Evolutionary conservation across 2,329 filamentous ascomycete species (phyloP).

Genomic region (Colletotrichum scovillei): DNA sequence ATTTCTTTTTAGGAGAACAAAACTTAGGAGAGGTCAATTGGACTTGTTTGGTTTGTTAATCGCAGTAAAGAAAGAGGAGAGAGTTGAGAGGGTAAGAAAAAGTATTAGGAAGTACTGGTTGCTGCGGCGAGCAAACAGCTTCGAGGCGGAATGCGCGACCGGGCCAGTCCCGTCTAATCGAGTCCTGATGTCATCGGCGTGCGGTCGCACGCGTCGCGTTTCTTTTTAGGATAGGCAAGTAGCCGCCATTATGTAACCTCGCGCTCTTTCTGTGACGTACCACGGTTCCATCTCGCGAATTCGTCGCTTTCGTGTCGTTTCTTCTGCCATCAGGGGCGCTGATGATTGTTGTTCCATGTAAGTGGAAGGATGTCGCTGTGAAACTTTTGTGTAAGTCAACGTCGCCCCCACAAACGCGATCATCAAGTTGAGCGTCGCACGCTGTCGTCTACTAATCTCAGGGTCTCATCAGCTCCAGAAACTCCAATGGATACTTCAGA

Average conservation of each 20-base stretch:
- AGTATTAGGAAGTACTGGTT: not conserved
- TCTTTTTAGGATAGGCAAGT: conserved; percentile 23
- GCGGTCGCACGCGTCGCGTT: conserved; percentile 32
- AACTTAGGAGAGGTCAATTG: not conserved
- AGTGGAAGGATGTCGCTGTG: not conserved
- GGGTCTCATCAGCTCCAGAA: not conserved
- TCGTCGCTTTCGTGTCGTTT: not conserved
- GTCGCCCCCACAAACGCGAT: not conserved
- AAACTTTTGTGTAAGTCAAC: not conserved
- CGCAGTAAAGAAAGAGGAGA: not conserved
- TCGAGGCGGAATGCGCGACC: not conserved
- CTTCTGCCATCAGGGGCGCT: not conserved
- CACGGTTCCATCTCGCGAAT: not conserved
- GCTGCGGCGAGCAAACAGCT: not conserved
- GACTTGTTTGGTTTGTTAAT: not conserved
- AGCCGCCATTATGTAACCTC: conserved; percentile 33
- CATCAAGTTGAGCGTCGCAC: not conserved
- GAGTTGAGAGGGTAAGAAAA: not conserved
- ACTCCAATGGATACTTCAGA: accelerated
- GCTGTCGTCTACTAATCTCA: not conserved
- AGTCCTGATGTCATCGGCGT: conserved; percentile 33
- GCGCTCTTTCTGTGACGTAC: not conserved
- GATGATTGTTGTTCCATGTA: not conserved
- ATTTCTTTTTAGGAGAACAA: not conserved
- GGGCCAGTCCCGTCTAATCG: not conserved